Conservation (phyloP, 1,284 basidiomycete genomes). For the Microbotryum saponariae region DNA sequence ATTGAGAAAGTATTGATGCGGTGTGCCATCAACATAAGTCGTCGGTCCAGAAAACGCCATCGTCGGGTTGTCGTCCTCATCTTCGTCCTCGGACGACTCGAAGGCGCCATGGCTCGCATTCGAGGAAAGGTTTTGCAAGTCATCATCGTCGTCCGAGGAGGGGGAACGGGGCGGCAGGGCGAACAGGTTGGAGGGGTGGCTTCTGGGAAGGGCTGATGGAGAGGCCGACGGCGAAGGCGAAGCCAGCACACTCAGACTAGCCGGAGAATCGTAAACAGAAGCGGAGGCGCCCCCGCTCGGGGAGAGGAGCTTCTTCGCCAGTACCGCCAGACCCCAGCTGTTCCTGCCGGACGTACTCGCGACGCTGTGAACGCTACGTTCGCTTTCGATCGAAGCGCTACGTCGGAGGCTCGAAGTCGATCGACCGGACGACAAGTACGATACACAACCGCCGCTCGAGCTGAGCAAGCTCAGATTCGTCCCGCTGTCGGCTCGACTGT, state of each 20-base stretch:
- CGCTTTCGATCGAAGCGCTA: slow-evolving; percentile 9
- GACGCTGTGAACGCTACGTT: slow-evolving; percentile 11
- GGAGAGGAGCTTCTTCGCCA: slow-evolving; percentile 4
- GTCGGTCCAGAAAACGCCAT: neutral
- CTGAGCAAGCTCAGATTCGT: slow-evolving; percentile 1
- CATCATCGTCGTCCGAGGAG: neutral
- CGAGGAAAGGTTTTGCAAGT: neutral
- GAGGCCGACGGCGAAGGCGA: neutral
- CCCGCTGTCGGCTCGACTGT: slow-evolving; percentile 1
- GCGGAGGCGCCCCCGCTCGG: neutral
- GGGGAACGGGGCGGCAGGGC: neutral
- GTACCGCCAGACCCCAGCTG: slow-evolving; percentile 4
- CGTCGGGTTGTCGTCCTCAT: neutral
- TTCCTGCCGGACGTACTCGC: slow-evolving; percentile 1
- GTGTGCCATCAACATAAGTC: slow-evolving; percentile 16
- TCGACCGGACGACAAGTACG: neutral
- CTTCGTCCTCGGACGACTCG: neutral
- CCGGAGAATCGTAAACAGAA: neutral
- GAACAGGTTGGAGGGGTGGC: neutral
- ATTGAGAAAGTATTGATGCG: slow-evolving; percentile 21
- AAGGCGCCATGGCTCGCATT: neutral
- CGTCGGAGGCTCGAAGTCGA: neutral
- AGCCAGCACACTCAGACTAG: neutral
- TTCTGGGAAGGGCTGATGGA: neutral
- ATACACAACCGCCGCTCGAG: slow-evolving; percentile 11